Evolutionary conservation across 805 yeast species (phyloP), one percentile per base, ranked within the genome.

Genomic region (Candida nanaspora): DNA sequence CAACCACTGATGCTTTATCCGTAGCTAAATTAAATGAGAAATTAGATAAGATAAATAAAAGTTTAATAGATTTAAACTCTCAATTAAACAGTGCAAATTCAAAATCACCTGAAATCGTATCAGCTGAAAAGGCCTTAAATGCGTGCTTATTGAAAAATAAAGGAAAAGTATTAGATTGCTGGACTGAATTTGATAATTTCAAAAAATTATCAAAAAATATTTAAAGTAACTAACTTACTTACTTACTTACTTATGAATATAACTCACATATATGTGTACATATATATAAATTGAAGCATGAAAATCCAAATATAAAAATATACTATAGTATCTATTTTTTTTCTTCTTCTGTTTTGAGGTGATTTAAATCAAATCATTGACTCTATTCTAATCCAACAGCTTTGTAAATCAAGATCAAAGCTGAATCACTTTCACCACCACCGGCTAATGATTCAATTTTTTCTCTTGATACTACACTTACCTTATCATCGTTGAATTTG

Each of bases 361-460:
- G n/a, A n/a, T n/a, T n/a, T n/a, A n/a, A n/a, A n/a, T n/a, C n/a
- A n/a, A n/a, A n/a, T n/a, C n/a, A n/a, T 23, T 23, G 27, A 23
- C 21, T 6, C n/a, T 36, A 23, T 10, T 32, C 31, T 28, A 33
- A 34, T 15, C 91, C 95, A 48, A 82, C 76, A 6, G 87, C 94
- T 57, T 82, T 82, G 68, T 93, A 93, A 41, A 93, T 65, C 50
- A 91, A 71, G 41, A 93, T 81, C 61, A 93, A 74, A 2, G 98
- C 99, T 54, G 93, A 80, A 62, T 93, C 99, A 51, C 95, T 79
- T 66, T 94, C 98, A 43, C 98, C 97, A 42, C 99, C 99, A 34
- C 98, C 99, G 5, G 97, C 85, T 49, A 93, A 71, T 42, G 74
- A 62, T 60, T 88, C 96, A 45, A 93, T 79, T 56, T 78, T 86